phyloP scores from a whole-genome alignment of 2,329 filamentous ascomycete species.

The Hypoxylon sp. region DNA sequence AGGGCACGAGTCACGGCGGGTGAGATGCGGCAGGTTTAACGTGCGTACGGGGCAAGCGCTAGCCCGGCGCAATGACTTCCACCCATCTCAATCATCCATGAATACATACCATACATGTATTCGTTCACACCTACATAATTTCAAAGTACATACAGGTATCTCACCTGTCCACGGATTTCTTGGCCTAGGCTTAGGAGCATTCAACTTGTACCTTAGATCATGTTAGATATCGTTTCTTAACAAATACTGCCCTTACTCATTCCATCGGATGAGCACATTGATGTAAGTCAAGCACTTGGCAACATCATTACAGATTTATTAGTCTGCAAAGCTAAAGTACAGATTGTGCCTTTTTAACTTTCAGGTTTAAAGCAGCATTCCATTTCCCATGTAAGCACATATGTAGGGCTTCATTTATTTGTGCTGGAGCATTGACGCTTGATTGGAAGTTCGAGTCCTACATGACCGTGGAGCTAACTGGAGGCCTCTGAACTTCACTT shows the following conservation, averaged over 20 bases:
- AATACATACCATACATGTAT: neutral
- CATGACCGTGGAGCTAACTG: conserved; percentile 7
- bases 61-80: conserved; percentile 4
- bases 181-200: neutral
- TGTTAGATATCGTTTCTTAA: neutral
- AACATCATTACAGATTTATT: conserved; percentile 5
- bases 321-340: conserved; percentile 6
- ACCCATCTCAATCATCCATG: neutral
- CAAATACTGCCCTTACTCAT: neutral
- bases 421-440: conserved; percentile 7
- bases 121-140: neutral
- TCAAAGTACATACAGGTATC: neutral
- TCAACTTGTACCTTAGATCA: neutral
- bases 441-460: conserved; percentile 11
- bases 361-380: conserved; percentile 33
- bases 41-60: conserved; percentile 22
- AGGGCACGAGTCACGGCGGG: conserved; percentile 31
- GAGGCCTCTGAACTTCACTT: conserved; percentile 27
- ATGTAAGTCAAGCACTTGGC: conserved; percentile 8
- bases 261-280: neutral
- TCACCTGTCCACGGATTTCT: neutral
- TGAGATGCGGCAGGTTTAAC: conserved; percentile 25
- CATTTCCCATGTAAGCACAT: conserved; percentile 15
- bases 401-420: conserved; percentile 14
- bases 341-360: conserved; percentile 2